phyloP scores from a whole-genome alignment of 805 yeast species.

The Zygosaccharomyces bisporus region DNA sequence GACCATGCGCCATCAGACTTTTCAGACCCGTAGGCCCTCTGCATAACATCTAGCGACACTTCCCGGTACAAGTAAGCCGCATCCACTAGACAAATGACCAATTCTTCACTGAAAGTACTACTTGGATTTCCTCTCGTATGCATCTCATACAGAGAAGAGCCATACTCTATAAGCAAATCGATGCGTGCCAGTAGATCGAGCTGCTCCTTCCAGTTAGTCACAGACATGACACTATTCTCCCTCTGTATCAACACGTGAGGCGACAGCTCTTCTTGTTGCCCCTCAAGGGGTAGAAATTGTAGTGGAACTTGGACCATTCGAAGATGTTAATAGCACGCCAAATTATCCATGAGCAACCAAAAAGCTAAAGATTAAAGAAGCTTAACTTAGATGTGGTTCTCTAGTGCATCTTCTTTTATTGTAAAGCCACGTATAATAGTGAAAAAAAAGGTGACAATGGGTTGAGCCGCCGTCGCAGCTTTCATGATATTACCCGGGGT shows the following conservation, averaged over 20 bases:
- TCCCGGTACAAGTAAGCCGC: constrained; percentile 22
- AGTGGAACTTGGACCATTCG: constrained; percentile 4
- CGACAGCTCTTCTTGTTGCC: constrained; percentile 3
- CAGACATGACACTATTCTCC: constrained; percentile 9
- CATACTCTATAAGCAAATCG: constrained; percentile 15
- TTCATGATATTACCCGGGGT: not conserved
- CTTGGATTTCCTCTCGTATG: not conserved
- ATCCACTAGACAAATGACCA: constrained; percentile 17
- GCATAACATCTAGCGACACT: constrained; percentile 23
- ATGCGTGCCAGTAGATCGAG: constrained; percentile 12
- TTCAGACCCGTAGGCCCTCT: constrained; percentile 26
- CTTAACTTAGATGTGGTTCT: too few species aligned
- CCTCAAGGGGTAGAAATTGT: not conserved
- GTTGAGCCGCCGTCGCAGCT: not conserved
- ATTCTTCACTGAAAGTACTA: constrained; percentile 3
- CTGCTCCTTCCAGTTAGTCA: constrained; percentile 1
- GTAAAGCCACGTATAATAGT: not conserved
- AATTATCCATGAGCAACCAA: not conserved
- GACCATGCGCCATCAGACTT: constrained; percentile 25
- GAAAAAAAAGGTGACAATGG: not conserved
- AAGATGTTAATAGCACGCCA: not conserved
- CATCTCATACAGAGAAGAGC: constrained; percentile 6
- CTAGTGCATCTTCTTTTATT: too few species aligned
- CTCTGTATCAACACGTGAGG: constrained; percentile 10
- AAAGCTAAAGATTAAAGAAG: not conserved